A percentile compares a stretch with the other conserved stretches of the same genome.
Conservation (phyloP, 169 alveolate genomes). For the Eimeria sp. region DNA sequence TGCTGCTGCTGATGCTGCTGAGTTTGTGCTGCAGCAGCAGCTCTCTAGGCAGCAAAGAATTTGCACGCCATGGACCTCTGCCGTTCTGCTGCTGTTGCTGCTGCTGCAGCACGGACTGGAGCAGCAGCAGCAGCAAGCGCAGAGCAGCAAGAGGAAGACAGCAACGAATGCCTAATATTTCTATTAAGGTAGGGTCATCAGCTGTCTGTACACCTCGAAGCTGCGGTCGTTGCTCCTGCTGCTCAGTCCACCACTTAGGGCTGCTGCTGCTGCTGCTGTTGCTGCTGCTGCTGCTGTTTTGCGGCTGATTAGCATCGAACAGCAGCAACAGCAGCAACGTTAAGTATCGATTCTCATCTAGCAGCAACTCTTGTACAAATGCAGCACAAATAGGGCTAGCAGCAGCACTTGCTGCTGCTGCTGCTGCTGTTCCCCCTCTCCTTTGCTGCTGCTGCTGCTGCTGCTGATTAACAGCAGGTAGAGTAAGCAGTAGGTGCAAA, state of each 20-base stretch:
- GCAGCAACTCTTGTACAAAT: conserved; percentile 20
- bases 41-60: conserved; percentile 23
- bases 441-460: conserved; percentile 57
- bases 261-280: conserved; percentile 34
- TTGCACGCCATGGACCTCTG: conserved; percentile 20
- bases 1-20: conserved; percentile 63
- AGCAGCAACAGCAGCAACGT: conserved; percentile 59
- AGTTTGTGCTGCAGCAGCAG: conserved; percentile 27
- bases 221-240: conserved; percentile 69
- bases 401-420: conserved; percentile 55
- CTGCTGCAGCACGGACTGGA: conserved; percentile 73
- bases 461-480: conserved; percentile 25
- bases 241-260: conserved; percentile 55
- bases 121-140: conserved; percentile 76
- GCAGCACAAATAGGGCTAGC: conserved; percentile 60
- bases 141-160: conserved; percentile 76
- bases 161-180: conserved; percentile 41
- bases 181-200: conserved; percentile 31
- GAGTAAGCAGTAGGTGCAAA: conserved; percentile 66
- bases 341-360: conserved; percentile 8
- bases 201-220: conserved; percentile 69
- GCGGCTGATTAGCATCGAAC: not conserved
- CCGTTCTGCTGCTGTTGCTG: conserved; percentile 73
- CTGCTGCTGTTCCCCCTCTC: not conserved
- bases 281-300: conserved; percentile 33